Base-by-base conservation (phyloP, 306 rosid genomes). In the Carpinus fangiana region DNA sequence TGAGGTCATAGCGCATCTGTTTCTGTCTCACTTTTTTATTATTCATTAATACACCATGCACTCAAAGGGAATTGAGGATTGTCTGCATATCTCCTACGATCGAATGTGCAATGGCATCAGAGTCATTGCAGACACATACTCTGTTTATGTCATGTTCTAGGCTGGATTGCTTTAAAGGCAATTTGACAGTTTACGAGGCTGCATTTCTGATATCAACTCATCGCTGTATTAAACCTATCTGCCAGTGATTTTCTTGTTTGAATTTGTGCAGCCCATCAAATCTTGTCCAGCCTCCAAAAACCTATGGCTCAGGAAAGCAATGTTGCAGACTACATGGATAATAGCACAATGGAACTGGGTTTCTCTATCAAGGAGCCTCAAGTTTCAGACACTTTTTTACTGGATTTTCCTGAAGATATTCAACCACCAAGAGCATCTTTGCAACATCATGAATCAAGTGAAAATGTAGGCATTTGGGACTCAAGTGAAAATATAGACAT, bases 281-380 rank as follows among this genome's bases (percentile, higher is more conserved):
- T 94, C 73, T 79, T 94, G 91, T 88, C 90, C 71, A 73, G 88
- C 78, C 87, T 94, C 77, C 96, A 88, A 76, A 84, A 80, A 28
- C 91, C 92, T n/a, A 60, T 13, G 87, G 73, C 81, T 71, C 76
- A 28, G 56, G 83, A 70, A 70, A 82, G 73, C 71, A 13, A 52
- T 59, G 70, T 76, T 75, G 72, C 82, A 71, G 88, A 86, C 77
- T 60, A 77, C 82, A 47, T 41, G 23, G 52, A 31, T 55, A 73
- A 75, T 75, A 80, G 75, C 52, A 70, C 70, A 17, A 66, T 45
- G 23, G 80, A 73, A 59, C 28, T 17, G 68, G 74, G 76, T 85
- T 62, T 74, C 69, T 68, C 77, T 52, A 51, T 73, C 8, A 72
- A 84, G 74, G 81, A 36, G 46, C 83, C 76, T 74, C 77, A 57